Evolutionary conservation across 306 rosid genomes (phyloP), one percentile per base, ranked within the genome.

Genomic region (Cotoneaster glaucophyllus): DNA sequence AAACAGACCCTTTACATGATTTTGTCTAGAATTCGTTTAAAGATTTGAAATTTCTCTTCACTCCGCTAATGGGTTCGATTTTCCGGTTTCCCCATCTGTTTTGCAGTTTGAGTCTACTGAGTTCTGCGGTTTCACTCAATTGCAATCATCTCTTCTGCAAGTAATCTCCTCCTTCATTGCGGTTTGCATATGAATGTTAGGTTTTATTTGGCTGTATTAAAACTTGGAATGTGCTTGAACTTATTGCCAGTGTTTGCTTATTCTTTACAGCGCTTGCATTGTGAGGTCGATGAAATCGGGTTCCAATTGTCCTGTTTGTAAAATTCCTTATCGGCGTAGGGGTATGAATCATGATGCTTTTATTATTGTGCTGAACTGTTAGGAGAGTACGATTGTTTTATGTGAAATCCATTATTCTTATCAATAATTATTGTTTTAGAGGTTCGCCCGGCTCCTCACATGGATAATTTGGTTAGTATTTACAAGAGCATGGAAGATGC

Each of bases 61-160:
- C 26, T 56, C 15, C 37, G 29, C 65, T 52, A 34, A 50, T 48
- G 73, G 71, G 45, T 69, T 77, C 22, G 6, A 34, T 70, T 75
- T 48, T n/a, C n/a, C n/a, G n/a, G n/a, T n/a, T n/a, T 21, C 71
- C 44, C 48, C 0, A 15, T 52, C 50, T 7, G 48, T 74, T 31
- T 19, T 73, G 59, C 88, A 94, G 98, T 80, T 85, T 83, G 87
- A 84, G 97, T 77, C 80, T 88, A 21, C 77, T 91, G 53, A 67
- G 73, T 57, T 87, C 93, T 7, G 89, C 97, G 0, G 90, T 59
- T 82, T 86, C 97, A 0, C 91, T 94, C 3, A 87, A 90, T 50
- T 94, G 97, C 93, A 94, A 91, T 63, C 98, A 91, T 81, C 84
- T 88, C 21, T 94, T 94, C 89, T 94, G 98, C 98, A 82, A 85